Percentiles rank a stretch among this genome's conserved stretches.
Conservation (phyloP, 2,329 filamentous ascomycete genomes). For the Xylariaceae sp. region DNA sequence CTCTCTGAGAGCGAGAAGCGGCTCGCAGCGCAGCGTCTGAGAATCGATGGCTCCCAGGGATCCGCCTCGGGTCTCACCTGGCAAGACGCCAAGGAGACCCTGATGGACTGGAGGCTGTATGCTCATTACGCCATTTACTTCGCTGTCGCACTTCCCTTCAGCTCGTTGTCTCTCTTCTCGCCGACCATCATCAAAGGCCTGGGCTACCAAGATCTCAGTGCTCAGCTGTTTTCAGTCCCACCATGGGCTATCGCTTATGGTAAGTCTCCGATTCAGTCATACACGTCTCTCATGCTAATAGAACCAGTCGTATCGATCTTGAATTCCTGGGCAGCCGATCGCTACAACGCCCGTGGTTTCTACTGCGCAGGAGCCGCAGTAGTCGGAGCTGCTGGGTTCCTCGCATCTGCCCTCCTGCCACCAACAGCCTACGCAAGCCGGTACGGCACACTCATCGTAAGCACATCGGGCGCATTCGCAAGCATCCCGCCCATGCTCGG, state of each 20-base stretch:
- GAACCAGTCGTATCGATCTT: constrained; percentile 34
- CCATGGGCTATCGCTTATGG: constrained; percentile 54
- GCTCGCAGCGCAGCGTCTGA: constrained; percentile 44
- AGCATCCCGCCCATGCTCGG: constrained; percentile 62
- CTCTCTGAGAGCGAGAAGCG: constrained; percentile 55
- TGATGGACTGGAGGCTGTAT: constrained; percentile 63
- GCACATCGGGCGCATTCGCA: constrained; percentile 60
- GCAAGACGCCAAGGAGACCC: constrained; percentile 62
- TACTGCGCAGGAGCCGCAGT: constrained; percentile 41
- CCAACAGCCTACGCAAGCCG: constrained; percentile 52
- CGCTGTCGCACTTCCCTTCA: constrained; percentile 34
- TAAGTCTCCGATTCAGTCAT: constrained; percentile 12
- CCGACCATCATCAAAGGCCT: constrained; percentile 50
- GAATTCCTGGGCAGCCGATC: constrained; percentile 57
- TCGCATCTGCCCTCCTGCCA: constrained; percentile 59
- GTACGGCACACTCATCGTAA: constrained; percentile 67
- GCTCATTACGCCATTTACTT: constrained; percentile 55
- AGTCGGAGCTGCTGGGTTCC: constrained; percentile 46
- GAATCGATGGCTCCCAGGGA: constrained; percentile 47
- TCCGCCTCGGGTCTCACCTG: constrained; percentile 58
- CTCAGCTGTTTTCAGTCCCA: constrained; percentile 63
- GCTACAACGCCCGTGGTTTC: constrained; percentile 48
- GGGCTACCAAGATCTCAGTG: constrained; percentile 37
- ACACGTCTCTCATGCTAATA: constrained; percentile 12
- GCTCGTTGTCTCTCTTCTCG: constrained; percentile 42